Evolutionary conservation across 495 filamentous ascomycete genomes (phyloP), one percentile per base, ranked within the genome.

Genomic region (Amniculicola lignicola): DNA sequence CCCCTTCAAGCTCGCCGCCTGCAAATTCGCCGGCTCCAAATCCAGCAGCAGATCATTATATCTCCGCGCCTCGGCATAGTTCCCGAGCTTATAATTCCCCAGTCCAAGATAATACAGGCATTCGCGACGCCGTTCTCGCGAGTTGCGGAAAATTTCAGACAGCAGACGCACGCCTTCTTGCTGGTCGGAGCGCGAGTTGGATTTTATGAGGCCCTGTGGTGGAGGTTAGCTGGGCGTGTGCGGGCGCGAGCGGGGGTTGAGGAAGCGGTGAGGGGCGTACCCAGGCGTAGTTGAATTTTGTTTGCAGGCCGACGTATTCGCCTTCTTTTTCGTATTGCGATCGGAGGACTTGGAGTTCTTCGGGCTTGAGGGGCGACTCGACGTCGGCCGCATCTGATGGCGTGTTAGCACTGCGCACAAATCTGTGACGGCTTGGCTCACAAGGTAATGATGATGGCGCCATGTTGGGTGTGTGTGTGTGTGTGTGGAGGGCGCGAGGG

Each of bases 251-350:
- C 12, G 18, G 39, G 12, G 33, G 54, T 15, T 23, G 16, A 43
- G 37, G 49, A 4, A 23, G 23, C n/a, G 18, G 40, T 12, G 37
- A 23, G 15, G 36, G 52, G 42, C 77, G 36, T 76, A 94, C 90
- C 93, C 93, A 98, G 65, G 94, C 92, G 70, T 89, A 97, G 82
- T 98, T 98, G 82, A 98, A 98, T 70, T 96, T 97, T 39, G 93
- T 98, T 71, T 98, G 93, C 23, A 98, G 82, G 39, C 91, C 90
- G 14, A 96, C 94, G 72, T 92, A 95, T 62, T 90, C 86, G 53
- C 92, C 93, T 71, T 98, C 93, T 71, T 92, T 91, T 67, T 96
- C 90, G 71, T 91, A 98, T 72, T 97, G 93, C 48, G 86, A 75
- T 50, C 91, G 87, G 18, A 98, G 77, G 42, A 97, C 92, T 68